Evolutionary conservation across 2,329 filamentous ascomycete genomes (phyloP).

Genomic region (Hymenoscyphus albidus): DNA sequence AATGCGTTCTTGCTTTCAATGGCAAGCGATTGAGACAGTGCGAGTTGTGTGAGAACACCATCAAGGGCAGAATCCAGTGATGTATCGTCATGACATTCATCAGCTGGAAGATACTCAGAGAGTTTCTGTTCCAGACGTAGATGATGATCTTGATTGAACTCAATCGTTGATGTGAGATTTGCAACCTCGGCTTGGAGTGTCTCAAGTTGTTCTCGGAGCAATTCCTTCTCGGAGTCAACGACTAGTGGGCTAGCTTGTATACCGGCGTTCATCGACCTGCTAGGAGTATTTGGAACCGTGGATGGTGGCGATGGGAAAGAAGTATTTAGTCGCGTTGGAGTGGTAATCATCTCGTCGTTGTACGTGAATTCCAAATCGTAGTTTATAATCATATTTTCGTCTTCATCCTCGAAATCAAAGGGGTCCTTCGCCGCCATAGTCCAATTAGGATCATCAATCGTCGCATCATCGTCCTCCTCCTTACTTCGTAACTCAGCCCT

Average conservation of each 20-base stretch:
- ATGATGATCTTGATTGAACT: constrained; percentile 29
- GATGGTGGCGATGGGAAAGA: constrained; percentile 34
- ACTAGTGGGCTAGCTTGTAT: constrained; percentile 24
- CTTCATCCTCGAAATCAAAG: constrained; percentile 30
- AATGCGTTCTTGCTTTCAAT: constrained; percentile 43
- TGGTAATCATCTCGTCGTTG: constrained; percentile 29
- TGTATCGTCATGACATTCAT: constrained; percentile 26
- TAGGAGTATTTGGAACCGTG: constrained; percentile 32
- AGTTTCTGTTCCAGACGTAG: constrained; percentile 30
- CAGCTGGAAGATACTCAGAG: constrained; percentile 25
- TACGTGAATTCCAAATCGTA: constrained; percentile 21
- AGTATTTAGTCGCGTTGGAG: constrained; percentile 28
- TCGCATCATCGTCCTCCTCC: constrained; percentile 19
- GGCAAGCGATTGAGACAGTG: constrained; percentile 31
- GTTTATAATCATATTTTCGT: constrained; percentile 35
- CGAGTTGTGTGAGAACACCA: constrained; percentile 32
- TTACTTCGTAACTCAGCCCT: constrained; percentile 28
- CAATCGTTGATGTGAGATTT: constrained; percentile 27
- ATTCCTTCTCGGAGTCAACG: constrained; percentile 26
- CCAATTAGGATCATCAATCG: constrained; percentile 42
- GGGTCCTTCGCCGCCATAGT: constrained; percentile 48
- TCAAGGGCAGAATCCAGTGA: constrained; percentile 33
- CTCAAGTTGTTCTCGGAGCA: constrained; percentile 27
- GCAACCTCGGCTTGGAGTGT: constrained; percentile 26
- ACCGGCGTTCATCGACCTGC: constrained; percentile 20